Evolutionary conservation across 2,329 filamentous ascomycete genomes (phyloP).

Genomic region (Hypomyces perniciosus): DNA sequence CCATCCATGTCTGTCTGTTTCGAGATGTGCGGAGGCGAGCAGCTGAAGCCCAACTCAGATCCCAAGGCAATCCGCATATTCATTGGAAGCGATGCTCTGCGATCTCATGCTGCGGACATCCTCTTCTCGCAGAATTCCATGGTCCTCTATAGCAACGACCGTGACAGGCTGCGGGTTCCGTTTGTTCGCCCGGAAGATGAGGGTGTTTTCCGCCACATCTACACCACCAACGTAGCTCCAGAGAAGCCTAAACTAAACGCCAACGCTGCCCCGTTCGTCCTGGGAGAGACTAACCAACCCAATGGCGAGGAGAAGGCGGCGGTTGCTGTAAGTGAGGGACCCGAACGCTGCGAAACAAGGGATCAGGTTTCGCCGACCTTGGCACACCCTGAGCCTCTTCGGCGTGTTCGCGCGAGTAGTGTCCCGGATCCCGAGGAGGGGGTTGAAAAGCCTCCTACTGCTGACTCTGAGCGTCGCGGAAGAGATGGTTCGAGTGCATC

Average conservation of each 20-base stretch:
- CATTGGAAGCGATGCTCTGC: slow-evolving; percentile 81
- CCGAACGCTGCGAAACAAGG: slow-evolving; percentile 12
- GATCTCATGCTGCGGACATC: slow-evolving; percentile 82
- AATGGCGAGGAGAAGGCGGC: slow-evolving; percentile 12
- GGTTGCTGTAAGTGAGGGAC: slow-evolving; percentile 13
- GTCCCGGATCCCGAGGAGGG: slow-evolving; percentile 41
- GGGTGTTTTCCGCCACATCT: slow-evolving; percentile 68
- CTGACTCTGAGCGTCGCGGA: slow-evolving; percentile 18
- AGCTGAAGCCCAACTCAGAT: slow-evolving; percentile 29
- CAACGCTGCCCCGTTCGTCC: slow-evolving; percentile 37
- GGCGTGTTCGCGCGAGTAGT: slow-evolving; percentile 25
- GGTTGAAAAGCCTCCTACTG: slow-evolving; percentile 30
- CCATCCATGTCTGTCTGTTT: slow-evolving; percentile 78
- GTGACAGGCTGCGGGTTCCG: slow-evolving; percentile 81
- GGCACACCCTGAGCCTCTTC: slow-evolving; percentile 27
- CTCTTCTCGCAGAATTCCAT: slow-evolving; percentile 89
- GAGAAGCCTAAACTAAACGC: slow-evolving; percentile 56
- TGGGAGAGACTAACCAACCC: slow-evolving; percentile 27
- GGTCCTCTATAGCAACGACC: slow-evolving; percentile 78
- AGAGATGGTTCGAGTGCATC: slow-evolving; percentile 25
- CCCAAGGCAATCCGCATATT: slow-evolving; percentile 72
- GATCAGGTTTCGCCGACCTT: slow-evolving; percentile 22
- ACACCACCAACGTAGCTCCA: slow-evolving; percentile 51
- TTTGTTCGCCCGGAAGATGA: slow-evolving; percentile 91
- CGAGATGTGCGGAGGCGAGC: slow-evolving; percentile 58